phyloP scores from a whole-genome alignment of 1,139 yeast genomes.

The Schwanniomyces etchellsii region DNA sequence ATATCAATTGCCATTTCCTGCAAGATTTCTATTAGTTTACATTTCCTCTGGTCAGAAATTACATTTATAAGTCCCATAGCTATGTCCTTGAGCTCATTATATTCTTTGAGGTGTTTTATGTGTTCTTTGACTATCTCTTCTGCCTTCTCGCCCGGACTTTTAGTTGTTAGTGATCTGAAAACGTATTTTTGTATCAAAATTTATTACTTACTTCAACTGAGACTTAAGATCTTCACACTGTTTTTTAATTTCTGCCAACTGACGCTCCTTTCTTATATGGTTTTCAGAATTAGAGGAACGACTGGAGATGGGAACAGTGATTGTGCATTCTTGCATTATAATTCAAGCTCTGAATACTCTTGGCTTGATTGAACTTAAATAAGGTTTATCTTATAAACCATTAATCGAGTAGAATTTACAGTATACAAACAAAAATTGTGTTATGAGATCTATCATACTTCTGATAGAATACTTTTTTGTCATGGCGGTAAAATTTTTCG shows the following conservation, averaged over 20 bases:
- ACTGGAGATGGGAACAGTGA: too few relatives aligned
- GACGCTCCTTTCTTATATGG: constrained; percentile 24
- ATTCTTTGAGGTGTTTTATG: constrained; percentile 35
- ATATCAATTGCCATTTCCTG: constrained; percentile 21
- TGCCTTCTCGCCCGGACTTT: constrained; percentile 19
- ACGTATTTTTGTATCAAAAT: constrained; percentile 1
- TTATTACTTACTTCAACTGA: constrained; percentile 22
- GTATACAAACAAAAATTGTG: too few relatives aligned
- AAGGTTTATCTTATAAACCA: too few relatives aligned
- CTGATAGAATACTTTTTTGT: too few relatives aligned
- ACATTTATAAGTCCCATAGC: constrained; percentile 44
- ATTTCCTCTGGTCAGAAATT: constrained; percentile 45
- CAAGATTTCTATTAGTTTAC: constrained; percentile 36
- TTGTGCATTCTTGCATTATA: too few relatives aligned
- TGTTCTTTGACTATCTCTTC: constrained; percentile 38
- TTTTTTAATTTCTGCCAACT: constrained; percentile 28
- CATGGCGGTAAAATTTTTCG: too few relatives aligned
- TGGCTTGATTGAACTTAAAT: too few relatives aligned
- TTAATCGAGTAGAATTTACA: too few relatives aligned
- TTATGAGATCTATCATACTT: too few relatives aligned
- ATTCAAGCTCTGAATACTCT: too few relatives aligned
- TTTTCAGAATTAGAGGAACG: too few relatives aligned
- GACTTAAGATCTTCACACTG: constrained; percentile 31
- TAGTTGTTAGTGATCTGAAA: too few relatives aligned
- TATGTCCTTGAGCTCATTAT: constrained; percentile 46